Base-by-base conservation (phyloP, 2,329 filamentous ascomycete genomes). In the Zymoseptoria brevis region DNA sequence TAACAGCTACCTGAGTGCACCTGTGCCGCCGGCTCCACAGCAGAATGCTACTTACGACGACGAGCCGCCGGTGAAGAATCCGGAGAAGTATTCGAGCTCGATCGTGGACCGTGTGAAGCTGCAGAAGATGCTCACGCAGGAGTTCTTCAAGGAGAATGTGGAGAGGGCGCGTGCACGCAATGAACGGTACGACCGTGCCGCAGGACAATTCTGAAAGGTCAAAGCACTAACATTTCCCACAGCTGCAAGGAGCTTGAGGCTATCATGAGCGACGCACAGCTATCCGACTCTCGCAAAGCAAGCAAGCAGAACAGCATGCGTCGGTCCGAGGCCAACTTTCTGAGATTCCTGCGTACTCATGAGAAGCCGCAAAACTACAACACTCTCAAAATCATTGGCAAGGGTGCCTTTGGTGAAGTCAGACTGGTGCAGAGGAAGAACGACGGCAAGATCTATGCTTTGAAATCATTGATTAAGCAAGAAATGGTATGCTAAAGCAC, bases 131-230 rank as follows among this genome's bases (percentile, higher is more conserved):
- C 74, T 87, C 65, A 84, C 87, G 64, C 84, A 84, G 70, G 82
- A 84, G 68, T 97, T 97, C 80, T 99, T 97, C 84, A 95, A 96
- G 77, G 93, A 99, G 76, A 97, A 93, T 73, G 95, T 99, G 58
- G 93, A 96, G 80, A 86, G 94, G 68, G 94, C 94, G 55, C 85
- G 93, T 67, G 94, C 97, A 77, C 87, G 94, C 60, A 99, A 99
- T 75, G 87, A 95, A 75, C 88, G 92, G 92, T 96, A 77, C 68
- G 82, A 73, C 8, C 19, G 26, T 54, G 24, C 53, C 4, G 21
- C 41, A 16, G 41, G 16, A 30, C 1, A 21, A 22, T 8, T 4
- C 22, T 16, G 45, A 5, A 19, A 54, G 16, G 13, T 8, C 22
- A 54, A 4, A 41, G 19, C 19, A 57, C 59, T 59, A 71, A 57